A percentile compares a stretch with the other conserved stretches of the same genome.
These are phyloP conservation scores for Plantago ovata DNA, from an alignment of 257 asterid genomes.

Conservation along the genomic window DNA sequence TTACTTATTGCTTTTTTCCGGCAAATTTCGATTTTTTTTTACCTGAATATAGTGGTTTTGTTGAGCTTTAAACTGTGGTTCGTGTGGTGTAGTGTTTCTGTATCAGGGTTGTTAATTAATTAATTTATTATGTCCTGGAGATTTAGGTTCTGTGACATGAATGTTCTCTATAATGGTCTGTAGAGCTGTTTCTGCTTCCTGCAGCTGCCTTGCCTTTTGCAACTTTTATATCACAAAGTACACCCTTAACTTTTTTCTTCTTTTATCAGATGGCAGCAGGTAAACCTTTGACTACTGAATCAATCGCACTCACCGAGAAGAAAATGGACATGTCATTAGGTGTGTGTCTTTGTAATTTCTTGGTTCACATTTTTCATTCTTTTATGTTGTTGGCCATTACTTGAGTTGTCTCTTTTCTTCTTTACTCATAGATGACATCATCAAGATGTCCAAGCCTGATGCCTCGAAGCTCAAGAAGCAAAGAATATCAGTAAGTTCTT, in stretches of 20 bases:
- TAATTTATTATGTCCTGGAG: too few relatives aligned
- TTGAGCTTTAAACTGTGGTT: too few relatives aligned
- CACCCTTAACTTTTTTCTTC: neutral
- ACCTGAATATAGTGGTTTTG: too few relatives aligned
- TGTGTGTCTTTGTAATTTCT: constrained; percentile 20
- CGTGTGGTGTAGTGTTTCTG: too few relatives aligned
- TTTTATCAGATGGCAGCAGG: constrained; percentile 65
- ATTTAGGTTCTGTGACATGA: too few relatives aligned
- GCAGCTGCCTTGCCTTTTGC: too few relatives aligned
- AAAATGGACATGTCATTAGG: constrained; percentile 94
- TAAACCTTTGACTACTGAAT: constrained; percentile 56
- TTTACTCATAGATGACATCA: constrained; percentile 70
- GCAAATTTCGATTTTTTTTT: too few relatives aligned
- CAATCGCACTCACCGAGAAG: constrained; percentile 90
- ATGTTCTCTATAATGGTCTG: too few relatives aligned
- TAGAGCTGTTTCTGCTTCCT: too few relatives aligned
- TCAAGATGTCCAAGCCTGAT: constrained; percentile 69
- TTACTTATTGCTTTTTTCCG: too few relatives aligned
- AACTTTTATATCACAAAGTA: neutral
- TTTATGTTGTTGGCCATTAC: neutral
- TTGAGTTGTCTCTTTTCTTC: constrained; percentile 10
- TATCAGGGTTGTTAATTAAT: too few relatives aligned
- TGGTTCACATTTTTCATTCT: constrained; percentile 5
- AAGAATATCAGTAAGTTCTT: constrained; percentile 55
- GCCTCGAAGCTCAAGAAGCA: constrained; percentile 49